A percentile compares a stretch with the other conserved stretches of the same genome.
phyloP scores from a whole-genome alignment of 371 early-diverging fungal species.

The Dinochytrium kinnereticum region DNA sequence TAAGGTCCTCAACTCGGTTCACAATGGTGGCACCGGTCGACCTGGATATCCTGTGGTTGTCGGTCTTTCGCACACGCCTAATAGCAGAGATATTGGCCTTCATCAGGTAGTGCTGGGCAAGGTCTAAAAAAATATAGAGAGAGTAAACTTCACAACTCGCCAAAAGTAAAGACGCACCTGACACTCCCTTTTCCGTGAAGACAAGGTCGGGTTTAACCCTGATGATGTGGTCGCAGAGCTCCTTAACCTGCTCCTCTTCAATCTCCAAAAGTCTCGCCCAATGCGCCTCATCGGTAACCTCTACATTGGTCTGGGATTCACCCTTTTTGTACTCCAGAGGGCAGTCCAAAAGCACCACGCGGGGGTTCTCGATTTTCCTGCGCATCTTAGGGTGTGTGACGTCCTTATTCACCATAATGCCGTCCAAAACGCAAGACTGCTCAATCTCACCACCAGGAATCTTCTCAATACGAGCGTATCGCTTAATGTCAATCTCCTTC shows the following conservation, averaged over 20 bases:
- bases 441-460: constrained; percentile 98
- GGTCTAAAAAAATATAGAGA: too few relatives aligned
- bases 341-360: constrained; percentile 97
- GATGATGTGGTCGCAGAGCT: constrained; percentile 95
- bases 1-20: constrained; percentile 96
- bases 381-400: constrained; percentile 99
- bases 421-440: constrained; percentile 96
- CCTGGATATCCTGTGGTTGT: constrained; percentile 98
- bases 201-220: constrained; percentile 98
- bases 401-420: constrained; percentile 99
- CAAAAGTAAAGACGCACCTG: constrained; percentile 61
- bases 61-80: constrained; percentile 98
- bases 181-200: constrained; percentile 99
- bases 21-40: constrained; percentile 98
- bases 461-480: constrained; percentile 98
- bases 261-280: constrained; percentile 98
- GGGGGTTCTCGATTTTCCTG: constrained; percentile 97
- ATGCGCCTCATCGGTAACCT: constrained; percentile 96
- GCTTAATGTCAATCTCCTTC: constrained; percentile 95
- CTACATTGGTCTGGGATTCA: constrained; percentile 99
- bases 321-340: constrained; percentile 99
- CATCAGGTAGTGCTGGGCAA: constrained; percentile 97
- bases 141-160: constrained; percentile 11
- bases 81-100: constrained; percentile 98
- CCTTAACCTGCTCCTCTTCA: constrained; percentile 99